phyloP scores from a whole-genome alignment of 1,139 yeast genomes.

The Nakaseomyces delphensis region DNA sequence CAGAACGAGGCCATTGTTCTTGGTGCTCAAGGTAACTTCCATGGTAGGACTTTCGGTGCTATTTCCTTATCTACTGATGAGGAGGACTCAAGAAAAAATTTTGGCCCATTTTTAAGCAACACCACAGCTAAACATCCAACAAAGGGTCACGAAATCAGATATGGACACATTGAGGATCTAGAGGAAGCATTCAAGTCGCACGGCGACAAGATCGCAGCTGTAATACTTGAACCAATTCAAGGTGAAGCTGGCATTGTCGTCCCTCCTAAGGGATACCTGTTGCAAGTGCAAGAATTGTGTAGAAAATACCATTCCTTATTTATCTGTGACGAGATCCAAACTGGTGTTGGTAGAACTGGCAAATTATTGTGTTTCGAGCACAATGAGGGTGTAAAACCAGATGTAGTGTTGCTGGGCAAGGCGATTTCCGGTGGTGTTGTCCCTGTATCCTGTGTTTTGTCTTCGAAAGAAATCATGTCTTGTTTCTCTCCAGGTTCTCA shows the following conservation, averaged over 20 bases:
- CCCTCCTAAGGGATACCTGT: conserved; percentile 75
- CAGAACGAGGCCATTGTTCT: conserved; percentile 77
- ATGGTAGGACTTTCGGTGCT: conserved; percentile 92
- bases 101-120: conserved; percentile 82
- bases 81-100: conserved; percentile 69
- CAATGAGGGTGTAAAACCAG: conserved; percentile 69
- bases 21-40: conserved; percentile 85
- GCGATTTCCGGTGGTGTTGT: conserved; percentile 94
- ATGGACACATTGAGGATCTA: conserved; percentile 77
- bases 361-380: conserved; percentile 89
- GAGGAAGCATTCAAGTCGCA: conserved; percentile 75
- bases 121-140: conserved; percentile 74
- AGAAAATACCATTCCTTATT: conserved; percentile 74
- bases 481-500: conserved; percentile 93
- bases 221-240: conserved; percentile 90
- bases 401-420: conserved; percentile 79
- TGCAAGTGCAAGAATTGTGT: conserved; percentile 66
- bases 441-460: conserved; percentile 85
- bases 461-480: conserved; percentile 82
- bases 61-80: conserved; percentile 95
- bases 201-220: conserved; percentile 87
- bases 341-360: conserved; percentile 97
- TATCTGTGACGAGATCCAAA: conserved; percentile 94
- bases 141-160: conserved; percentile 43
- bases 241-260: conserved; percentile 99